Percentiles rank a stretch among this genome's conserved stretches.
Conservation (phyloP, 768 basidiomycete species). For the Cantharellus anzutake region DNA sequence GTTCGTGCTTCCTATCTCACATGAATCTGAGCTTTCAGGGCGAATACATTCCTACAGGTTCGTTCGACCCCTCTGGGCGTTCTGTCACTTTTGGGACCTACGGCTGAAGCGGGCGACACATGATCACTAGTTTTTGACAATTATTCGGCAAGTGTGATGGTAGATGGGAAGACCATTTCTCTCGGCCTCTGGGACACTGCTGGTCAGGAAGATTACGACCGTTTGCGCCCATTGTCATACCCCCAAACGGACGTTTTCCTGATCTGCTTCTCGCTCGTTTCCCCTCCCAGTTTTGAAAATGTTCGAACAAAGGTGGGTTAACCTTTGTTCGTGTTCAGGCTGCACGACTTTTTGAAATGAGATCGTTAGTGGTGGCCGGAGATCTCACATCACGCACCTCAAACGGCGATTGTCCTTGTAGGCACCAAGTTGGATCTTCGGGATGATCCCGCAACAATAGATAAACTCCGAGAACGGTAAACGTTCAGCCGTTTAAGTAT, state of each 20-base stretch:
- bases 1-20: not conserved
- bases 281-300: constrained; percentile 96
- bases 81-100: constrained; percentile 1
- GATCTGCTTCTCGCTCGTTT: constrained; percentile 97
- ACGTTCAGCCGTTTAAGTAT: constrained; percentile 9
- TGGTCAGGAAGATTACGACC: constrained; percentile 98
- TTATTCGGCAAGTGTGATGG: constrained; percentile 97
- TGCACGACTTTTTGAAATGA: not conserved
- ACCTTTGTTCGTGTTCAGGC: not conserved
- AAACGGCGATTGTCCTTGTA: constrained; percentile 81
- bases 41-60: constrained; percentile 93
- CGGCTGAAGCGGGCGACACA: not conserved
- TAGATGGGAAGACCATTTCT: constrained; percentile 96
- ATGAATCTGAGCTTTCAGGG: constrained; percentile 32
- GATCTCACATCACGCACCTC: constrained; percentile 92
- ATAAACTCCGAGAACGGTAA: constrained; percentile 82
- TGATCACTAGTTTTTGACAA: constrained; percentile 73
- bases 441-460: constrained; percentile 82
- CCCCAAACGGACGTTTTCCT: constrained; percentile 99
- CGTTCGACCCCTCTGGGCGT: constrained; percentile 8
- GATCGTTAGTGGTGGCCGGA: constrained; percentile 74
- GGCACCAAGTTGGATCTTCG: constrained; percentile 96
- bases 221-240: constrained; percentile 92
- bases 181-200: constrained; percentile 99
- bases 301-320: constrained; percentile 79